These are phyloP conservation scores for Gossypium davidsonii DNA, from an alignment of 441 rosid species.

Conservation along the genomic window DNA sequence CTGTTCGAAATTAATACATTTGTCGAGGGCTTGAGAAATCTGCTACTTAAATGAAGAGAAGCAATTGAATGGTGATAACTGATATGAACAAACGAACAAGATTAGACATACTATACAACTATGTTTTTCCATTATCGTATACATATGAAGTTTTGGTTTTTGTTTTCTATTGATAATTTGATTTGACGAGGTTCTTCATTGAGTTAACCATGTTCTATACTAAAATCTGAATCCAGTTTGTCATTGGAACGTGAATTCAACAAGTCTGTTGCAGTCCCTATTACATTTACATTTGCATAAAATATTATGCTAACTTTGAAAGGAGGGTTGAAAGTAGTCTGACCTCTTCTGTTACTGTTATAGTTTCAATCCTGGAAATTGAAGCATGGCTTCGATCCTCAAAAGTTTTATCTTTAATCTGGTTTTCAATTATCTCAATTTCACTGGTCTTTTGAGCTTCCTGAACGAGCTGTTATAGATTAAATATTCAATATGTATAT, in stretches of 20 bases:
- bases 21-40: slow-evolving; percentile 13
- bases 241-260: neutral
- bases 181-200: neutral
- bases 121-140: neutral
- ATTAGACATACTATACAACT: neutral
- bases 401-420: slow-evolving; percentile 15
- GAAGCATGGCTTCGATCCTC: slow-evolving; percentile 17
- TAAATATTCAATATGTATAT: slow-evolving; percentile 5
- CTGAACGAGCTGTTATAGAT: slow-evolving; percentile 14
- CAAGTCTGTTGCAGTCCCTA: neutral
- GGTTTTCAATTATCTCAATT: slow-evolving; percentile 17
- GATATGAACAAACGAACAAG: neutral
- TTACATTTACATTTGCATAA: neutral
- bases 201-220: neutral
- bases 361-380: slow-evolving; percentile 21
- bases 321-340: slow-evolving; percentile 13
- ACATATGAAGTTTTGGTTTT: neutral
- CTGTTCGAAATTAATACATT: slow-evolving; percentile 25
- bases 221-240: neutral
- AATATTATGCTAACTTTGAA: neutral
- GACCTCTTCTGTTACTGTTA: slow-evolving; percentile 32
- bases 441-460: slow-evolving; percentile 18
- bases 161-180: neutral
- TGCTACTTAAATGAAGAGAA: neutral
- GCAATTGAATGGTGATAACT: neutral